Evolutionary conservation across 2,329 filamentous ascomycete species (phyloP).

Genomic region (Berkeleyomyces rouxiae): DNA sequence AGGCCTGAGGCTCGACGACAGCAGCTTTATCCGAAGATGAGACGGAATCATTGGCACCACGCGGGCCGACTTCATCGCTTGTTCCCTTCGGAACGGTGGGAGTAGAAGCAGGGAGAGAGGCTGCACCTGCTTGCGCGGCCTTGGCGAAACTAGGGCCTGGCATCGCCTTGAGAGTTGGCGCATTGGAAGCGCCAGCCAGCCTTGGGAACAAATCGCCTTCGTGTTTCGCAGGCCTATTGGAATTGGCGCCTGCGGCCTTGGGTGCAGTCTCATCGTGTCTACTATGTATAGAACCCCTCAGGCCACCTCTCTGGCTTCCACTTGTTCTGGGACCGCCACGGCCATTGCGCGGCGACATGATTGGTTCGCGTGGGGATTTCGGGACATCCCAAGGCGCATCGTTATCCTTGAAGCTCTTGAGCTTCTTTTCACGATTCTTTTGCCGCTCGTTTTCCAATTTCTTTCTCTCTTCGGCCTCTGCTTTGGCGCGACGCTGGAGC

Average conservation of each 20-base stretch:
- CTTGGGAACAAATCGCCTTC: conserved; percentile 1
- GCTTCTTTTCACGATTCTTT: conserved; percentile 42
- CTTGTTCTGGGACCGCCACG: conserved; percentile 18
- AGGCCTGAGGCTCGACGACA: background rate
- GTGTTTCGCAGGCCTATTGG: background rate
- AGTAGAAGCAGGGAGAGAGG: conserved; percentile 14
- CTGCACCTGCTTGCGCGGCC: conserved; percentile 12
- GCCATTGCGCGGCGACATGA: conserved; percentile 20
- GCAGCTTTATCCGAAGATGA: background rate
- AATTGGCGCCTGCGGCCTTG: background rate
- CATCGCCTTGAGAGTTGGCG: conserved; percentile 2
- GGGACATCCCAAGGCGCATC: conserved; percentile 43
- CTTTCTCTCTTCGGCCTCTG: conserved; percentile 34
- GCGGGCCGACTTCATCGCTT: background rate
- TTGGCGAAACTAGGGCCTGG: conserved; percentile 10
- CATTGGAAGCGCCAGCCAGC: conserved; percentile 7
- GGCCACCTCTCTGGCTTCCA: conserved; percentile 20
- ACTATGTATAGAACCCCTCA: conserved; percentile 19
- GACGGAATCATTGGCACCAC: background rate
- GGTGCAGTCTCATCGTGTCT: background rate
- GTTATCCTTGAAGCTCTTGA: conserved; percentile 39
- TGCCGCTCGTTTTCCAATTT: conserved; percentile 41
- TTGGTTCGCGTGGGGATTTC: conserved; percentile 27
- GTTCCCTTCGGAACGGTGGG: conserved; percentile 16
- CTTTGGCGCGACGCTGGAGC: conserved; percentile 32